Conservation (phyloP, 1,139 yeast species). For the Yamadazyma diddensiae region DNA sequence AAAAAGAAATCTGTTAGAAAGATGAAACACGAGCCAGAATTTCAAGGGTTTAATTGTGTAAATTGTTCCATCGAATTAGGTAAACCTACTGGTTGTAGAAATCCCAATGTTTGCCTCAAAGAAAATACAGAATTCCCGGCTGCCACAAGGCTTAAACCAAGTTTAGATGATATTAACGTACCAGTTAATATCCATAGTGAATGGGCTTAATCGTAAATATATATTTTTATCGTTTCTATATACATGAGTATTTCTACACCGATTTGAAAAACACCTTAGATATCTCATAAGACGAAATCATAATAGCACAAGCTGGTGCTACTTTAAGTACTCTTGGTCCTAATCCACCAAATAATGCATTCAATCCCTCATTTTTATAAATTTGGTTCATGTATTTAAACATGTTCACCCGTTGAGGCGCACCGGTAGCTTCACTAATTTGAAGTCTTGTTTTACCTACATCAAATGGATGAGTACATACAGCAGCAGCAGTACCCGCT, state of each 20-base stretch:
- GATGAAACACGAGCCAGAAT: background rate
- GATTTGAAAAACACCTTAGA: constrained; percentile 58
- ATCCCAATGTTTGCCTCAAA: background rate
- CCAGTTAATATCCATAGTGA: constrained; percentile 1
- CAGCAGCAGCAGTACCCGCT: constrained; percentile 83
- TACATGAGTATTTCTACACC: background rate
- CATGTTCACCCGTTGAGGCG: constrained; percentile 45
- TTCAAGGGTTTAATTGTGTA: constrained; percentile 5
- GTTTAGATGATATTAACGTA: background rate
- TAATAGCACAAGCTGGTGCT: constrained; percentile 97
- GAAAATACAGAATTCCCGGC: background rate
- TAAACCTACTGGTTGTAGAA: constrained; percentile 1
- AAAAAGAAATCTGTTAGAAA: too few relatives aligned
- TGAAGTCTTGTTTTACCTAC: constrained; percentile 95
- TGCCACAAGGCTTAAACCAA: background rate
- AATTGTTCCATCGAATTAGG: constrained; percentile 7
- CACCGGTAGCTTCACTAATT: constrained; percentile 38
- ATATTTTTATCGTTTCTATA: background rate
- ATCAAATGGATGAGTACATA: constrained; percentile 90
- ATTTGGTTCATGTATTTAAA: constrained; percentile 62
- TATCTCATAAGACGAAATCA: constrained; percentile 93
- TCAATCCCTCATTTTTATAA: constrained; percentile 65
- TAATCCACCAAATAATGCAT: constrained; percentile 80
- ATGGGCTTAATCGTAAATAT: background rate
- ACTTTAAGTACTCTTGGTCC: constrained; percentile 84